Evolutionary conservation across 1,284 basidiomycete species (phyloP), one percentile per base, ranked within the genome.

Genomic region (Cutaneotrichosporon sp.): DNA sequence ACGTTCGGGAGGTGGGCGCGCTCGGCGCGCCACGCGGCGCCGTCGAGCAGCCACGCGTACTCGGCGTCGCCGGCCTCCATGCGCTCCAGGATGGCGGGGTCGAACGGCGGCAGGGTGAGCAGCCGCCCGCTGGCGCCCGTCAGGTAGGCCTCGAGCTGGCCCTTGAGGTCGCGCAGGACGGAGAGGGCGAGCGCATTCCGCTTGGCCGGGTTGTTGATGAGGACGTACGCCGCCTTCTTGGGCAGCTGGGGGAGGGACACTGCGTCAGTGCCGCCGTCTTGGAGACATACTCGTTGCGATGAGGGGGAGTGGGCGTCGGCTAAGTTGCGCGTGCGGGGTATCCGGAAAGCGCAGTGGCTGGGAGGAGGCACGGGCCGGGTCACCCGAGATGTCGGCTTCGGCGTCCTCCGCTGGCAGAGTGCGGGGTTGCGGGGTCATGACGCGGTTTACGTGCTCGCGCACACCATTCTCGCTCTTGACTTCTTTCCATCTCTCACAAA

Each of bases 131-230:
- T 34, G 1, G 42, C 11, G 9, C 47, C 56, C 0, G 65, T 66
- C 22, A 63, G 34, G 20, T 52, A 27, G 2, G 42, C 20, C 18
- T 53, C 29, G n/a, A 66, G 59, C 50, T 66, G 65, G 9, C 29
- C 18, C n/a, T 52, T 50, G 22, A 66, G 59, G 54, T 60, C 59
- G 34, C 61, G 61, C 33, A 66, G 59, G 33, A 61, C 59, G 1
- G 61, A 54, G 18, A 66, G 65, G 6, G 58, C 53, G n/a, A 66
- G 61, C 18, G 65, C 61, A 34, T 66, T 66, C n/a, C 65, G 61
- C 56, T 63, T 66, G 16, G 56, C 57, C 14, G 65, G 45, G 50
- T 66, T 66, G 65, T 63, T 66, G 59, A 66, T 56, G n/a, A 54
- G 51, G 14, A 66, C 24, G 56, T 66, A 66, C 9, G 59, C 65